Evolutionary conservation across 257 asterid species (phyloP), one percentile per base, ranked within the genome.

Genomic region (Primulina huaijiensis): DNA sequence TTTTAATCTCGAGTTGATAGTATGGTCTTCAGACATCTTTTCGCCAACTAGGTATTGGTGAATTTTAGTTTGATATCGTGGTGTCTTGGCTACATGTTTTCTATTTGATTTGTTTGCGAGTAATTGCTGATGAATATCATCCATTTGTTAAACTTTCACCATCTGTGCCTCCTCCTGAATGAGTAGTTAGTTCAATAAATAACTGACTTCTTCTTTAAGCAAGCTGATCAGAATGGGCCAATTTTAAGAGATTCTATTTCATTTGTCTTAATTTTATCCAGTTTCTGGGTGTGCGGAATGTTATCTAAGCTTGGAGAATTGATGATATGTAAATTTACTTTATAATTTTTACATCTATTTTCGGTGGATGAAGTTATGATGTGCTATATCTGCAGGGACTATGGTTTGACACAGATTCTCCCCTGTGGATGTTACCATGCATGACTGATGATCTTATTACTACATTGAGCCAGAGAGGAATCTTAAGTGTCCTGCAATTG

Each of bases 351-450:
- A 3, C 1, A 1, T 11, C 14, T 70, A 2, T 62, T 72, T 68
- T 67, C 43, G 10, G 10, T 17, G 55, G 21, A 75, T 64, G 33
- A 59, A 27, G 37, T 60, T 29, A 12, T 19, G 6, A 17, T 79
- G 68, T 66, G 33, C 19, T 71, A 57, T 60, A 64, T 81, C 67
- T 85, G 56, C 85, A 90, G 99, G 96, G 94, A 25, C 72, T 87
- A 66, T 93, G 99, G 97, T 84, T 68, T 38, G 89, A 79, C 69
- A 68, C 68, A 66, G 87, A 80, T 79, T 89, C 99, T 33, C 76
- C 96, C 33, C 74, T 93, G 27, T 72, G 92, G 97, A 93, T 93
- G 97, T 81, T 93, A 71, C 91, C 99, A 58, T 84, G 88, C 82
- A 89, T 93, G 96, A 90, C 89, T 5, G 85, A 82, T 62, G 96